Conservation (phyloP, 768 basidiomycete species). For the Crucibulum laeve region DNA sequence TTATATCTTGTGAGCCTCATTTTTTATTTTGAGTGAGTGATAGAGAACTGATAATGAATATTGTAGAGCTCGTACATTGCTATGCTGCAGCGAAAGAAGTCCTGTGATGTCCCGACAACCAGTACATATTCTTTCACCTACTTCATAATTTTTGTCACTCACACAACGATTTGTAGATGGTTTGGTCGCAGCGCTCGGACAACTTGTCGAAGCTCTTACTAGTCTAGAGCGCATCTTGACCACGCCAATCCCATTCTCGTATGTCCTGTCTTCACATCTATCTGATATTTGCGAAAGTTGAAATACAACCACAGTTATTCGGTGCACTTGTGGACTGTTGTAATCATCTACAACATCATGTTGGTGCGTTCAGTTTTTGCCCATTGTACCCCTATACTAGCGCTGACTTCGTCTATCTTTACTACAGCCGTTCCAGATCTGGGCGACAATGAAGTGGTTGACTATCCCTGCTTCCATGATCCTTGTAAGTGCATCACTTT, state of each 20-base stretch:
- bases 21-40: neutral
- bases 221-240: slow-evolving; percentile 71
- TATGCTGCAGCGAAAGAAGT: slow-evolving; percentile 51
- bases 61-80: slow-evolving; percentile 68
- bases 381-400: neutral
- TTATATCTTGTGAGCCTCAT: slow-evolving; percentile 51
- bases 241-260: slow-evolving; percentile 77
- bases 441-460: slow-evolving; percentile 46
- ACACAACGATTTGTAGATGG: slow-evolving; percentile 27
- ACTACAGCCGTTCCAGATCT: slow-evolving; percentile 61
- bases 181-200: slow-evolving; percentile 43
- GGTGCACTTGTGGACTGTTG: slow-evolving; percentile 65
- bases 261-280: slow-evolving; percentile 12
- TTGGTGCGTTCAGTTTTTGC: slow-evolving; percentile 35
- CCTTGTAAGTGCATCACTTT: slow-evolving; percentile 28
- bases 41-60: slow-evolving; percentile 6
- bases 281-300: neutral
- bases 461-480: slow-evolving; percentile 63
- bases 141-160: neutral
- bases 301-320: slow-evolving; percentile 65
- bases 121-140: slow-evolving; percentile 33
- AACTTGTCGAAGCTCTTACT: slow-evolving; percentile 61
- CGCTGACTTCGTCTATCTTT: neutral
- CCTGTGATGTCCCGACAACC: slow-evolving; percentile 53
- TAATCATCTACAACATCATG: slow-evolving; percentile 53